Percentiles rank a stretch among this genome's conserved stretches.
phyloP scores from a whole-genome alignment of 2,329 filamentous ascomycete genomes.

The Diaporthe amygdali region DNA sequence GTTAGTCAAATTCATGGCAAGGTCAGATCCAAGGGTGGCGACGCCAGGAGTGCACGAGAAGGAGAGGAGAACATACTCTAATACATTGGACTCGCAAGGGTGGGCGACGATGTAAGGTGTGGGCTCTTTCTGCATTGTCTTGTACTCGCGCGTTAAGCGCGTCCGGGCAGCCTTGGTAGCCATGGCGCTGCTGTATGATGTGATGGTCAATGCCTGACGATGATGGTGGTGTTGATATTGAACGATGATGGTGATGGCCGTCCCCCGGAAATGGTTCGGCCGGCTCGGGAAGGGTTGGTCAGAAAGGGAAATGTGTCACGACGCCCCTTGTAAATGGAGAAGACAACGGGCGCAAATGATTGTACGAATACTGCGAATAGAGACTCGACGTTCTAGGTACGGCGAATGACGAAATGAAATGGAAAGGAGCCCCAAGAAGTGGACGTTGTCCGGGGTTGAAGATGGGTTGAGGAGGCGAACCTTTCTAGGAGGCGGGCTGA shows the following conservation, averaged over 20 bases:
- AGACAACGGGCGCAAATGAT: background rate
- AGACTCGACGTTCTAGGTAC: background rate
- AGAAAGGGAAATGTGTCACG: constrained; percentile 16
- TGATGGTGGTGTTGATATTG: background rate
- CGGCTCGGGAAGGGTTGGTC: background rate
- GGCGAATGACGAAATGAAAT: constrained; percentile 1
- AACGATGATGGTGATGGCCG: background rate
- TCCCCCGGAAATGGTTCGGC: background rate
- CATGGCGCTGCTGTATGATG: constrained; percentile 16
- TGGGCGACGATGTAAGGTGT: constrained; percentile 90
- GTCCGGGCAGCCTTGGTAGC: constrained; percentile 26
- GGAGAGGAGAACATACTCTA: constrained; percentile 67
- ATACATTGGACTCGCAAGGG: constrained; percentile 87
- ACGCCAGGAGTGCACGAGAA: background rate
- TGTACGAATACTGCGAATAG: background rate
- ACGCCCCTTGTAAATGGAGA: background rate
- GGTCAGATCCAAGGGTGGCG: background rate
- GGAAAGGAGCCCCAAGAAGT: background rate
- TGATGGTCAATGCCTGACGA: background rate
- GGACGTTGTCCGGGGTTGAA: background rate
- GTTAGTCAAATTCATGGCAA: constrained; percentile 22
- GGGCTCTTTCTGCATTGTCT: constrained; percentile 72
- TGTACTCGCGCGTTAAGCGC: constrained; percentile 64
- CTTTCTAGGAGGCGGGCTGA: background rate
- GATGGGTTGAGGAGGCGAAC: background rate